Evolutionary conservation across 805 yeast genomes (phyloP).

Genomic region (Kodamaea neixiangensis): DNA sequence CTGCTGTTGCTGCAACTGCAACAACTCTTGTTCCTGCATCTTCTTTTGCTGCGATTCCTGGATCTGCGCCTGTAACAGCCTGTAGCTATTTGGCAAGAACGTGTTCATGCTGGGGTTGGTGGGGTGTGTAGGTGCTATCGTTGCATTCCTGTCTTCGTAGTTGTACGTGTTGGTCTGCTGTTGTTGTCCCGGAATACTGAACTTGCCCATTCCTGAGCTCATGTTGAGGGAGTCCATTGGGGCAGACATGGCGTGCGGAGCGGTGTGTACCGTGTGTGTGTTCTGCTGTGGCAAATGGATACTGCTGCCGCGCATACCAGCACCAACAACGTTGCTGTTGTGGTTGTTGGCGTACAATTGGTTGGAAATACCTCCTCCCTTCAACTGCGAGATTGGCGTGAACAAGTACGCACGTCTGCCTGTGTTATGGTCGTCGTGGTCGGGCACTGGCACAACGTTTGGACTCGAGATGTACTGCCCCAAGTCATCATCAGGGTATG

Average conservation of each 20-base stretch:
- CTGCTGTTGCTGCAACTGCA: conserved; percentile 19
- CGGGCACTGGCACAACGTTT: conserved; percentile 39
- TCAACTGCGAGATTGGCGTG: conserved; percentile 47
- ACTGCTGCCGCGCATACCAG: not conserved
- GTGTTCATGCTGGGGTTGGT: conserved; percentile 3
- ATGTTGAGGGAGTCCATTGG: conserved; percentile 7
- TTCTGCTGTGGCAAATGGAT: conserved; percentile 1
- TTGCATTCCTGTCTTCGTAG: conserved; percentile 1
- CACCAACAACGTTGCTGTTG: not conserved
- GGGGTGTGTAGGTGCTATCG: not conserved
- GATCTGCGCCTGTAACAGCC: conserved; percentile 18
- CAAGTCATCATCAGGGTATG: conserved; percentile 76
- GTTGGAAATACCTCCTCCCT: conserved; percentile 31
- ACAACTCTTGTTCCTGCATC: conserved; percentile 16
- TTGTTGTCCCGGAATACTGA: conserved; percentile 7
- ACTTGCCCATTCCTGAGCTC: conserved; percentile 9
- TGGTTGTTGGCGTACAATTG: conserved; percentile 17
- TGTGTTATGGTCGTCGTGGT: conserved; percentile 36
- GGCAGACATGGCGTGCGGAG: conserved; percentile 1
- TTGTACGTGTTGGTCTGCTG: not conserved
- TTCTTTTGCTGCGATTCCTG: conserved; percentile 18
- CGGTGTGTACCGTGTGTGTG: conserved; percentile 3
- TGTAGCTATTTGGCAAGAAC: conserved; percentile 17
- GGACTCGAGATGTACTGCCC: conserved; percentile 62
- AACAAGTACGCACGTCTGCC: conserved; percentile 44